Base-by-base conservation (phyloP, 768 basidiomycete species). In the Mycena venus region DNA sequence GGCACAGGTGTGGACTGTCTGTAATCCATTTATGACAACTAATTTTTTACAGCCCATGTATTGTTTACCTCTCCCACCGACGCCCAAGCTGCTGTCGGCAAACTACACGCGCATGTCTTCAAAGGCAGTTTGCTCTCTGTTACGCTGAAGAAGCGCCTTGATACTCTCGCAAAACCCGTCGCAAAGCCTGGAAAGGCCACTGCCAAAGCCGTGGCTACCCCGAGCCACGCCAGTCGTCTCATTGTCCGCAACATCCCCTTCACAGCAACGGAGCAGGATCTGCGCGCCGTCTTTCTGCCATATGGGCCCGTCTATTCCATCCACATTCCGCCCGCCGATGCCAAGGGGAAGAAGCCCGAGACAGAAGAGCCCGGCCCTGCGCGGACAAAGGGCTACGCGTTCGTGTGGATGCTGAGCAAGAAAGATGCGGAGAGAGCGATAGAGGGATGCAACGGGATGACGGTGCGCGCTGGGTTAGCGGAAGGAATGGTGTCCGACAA, bases 161-260 rank as follows among this genome's bases (percentile, higher is more conserved):
- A 97, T 69, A 90, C 85, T 3, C 86, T 94, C 11, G 84, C 88
- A 21, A 94, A 91, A 75, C 83, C 88, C 8, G 72, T 82, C 25
- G 65, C 68, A 12, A 83, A 86, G 79, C 36, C 80, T 21, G 68
- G 73, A 58, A 77, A 83, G 75, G 59, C 66, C 75, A 59, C 66
- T 27, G 68, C 76, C 9, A 77, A 77, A 55, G 75, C 73, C 58
- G 82, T 81, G 32, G 82, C 86, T 2, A 88, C 88, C 2, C 94
- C 94, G 0, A 95, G 88, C 79, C 92, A 92, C 72, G 91, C 92
- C 0, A 95, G 91, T 76, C 90, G 97, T 25, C 89, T 99, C 66
- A 98, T 99, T 79, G 90, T 99, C 29, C 92, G 97, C 72, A 99
- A 99, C 82, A 86, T 98, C 49, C 94, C 96, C 0, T 98, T 91